These are phyloP conservation scores for Pugionium cornutum DNA, from an alignment of 345 rosid species.

Conservation along the genomic window DNA sequence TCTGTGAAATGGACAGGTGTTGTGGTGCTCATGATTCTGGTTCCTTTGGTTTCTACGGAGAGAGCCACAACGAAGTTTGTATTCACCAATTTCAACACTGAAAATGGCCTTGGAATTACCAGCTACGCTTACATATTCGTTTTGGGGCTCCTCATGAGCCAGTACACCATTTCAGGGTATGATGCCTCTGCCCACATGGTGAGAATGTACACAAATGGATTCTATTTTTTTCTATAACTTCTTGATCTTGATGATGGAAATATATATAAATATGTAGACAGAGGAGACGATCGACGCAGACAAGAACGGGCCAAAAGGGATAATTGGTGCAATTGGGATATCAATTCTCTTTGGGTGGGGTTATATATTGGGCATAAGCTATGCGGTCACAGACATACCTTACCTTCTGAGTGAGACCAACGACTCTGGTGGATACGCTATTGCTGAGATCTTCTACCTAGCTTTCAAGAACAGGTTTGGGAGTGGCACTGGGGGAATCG, in stretches of 20 bases:
- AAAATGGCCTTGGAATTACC: conserved; percentile 67
- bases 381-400: conserved; percentile 80
- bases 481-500: conserved; percentile 80
- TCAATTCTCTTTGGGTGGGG: conserved; percentile 94
- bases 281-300: conserved; percentile 96
- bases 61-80: conserved; percentile 88
- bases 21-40: conserved; percentile 71
- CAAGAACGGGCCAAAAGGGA: conserved; percentile 84
- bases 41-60: conserved; percentile 73
- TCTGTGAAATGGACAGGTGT: conserved; percentile 54
- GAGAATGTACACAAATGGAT: conserved; percentile 12
- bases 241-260: background rate
- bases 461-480: conserved; percentile 89
- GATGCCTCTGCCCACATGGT: conserved; percentile 99
- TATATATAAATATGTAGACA: conserved; percentile 50
- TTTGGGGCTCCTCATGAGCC: conserved; percentile 92
- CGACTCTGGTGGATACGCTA: conserved; percentile 89
- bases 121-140: conserved; percentile 74
- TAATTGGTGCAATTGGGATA: conserved; percentile 82
- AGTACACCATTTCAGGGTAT: conserved; percentile 86
- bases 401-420: conserved; percentile 68
- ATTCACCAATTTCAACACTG: conserved; percentile 81
- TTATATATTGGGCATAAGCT: conserved; percentile 86
- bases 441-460: conserved; percentile 79
- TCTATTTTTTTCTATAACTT: background rate